Base-by-base conservation (phyloP, 306 rosid genomes). In the Pterocarpus santalinus region DNA sequence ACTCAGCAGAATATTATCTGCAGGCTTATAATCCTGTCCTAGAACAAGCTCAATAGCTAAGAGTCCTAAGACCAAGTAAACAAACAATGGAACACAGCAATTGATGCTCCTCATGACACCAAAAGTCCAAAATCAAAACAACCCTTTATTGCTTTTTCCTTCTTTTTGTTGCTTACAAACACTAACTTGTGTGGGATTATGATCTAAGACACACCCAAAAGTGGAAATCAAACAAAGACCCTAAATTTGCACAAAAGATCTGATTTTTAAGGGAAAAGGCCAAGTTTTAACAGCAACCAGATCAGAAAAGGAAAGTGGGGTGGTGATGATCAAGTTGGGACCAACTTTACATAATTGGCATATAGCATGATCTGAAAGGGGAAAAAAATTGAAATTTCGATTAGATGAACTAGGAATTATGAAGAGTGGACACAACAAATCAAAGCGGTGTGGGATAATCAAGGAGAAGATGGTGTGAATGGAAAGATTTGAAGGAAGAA, bases 1-100 rank as follows among this genome's bases (percentile, higher is more conserved):
- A 77, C 47, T 85, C 58, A 96, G 74, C 85, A 96, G 73, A 30
- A 91, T 77, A 6, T 88, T 82, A 61, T 93, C 98, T 2, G 91
- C 35, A 9, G 99, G 91, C 35, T 86, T 76, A 80, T 88, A 96
- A 78, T 90, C 75, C 4, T 80, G 76, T 3, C 92, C 93, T 53
- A 60, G 72, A 60, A 82, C 79, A 75, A 82, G 53, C 44, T 84
- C 82, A 58, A 84, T 55, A 22, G 84, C 68, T 65, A 80, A 15
- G 61, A 55, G 2, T n/a, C 61, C 32, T n/a, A 55, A 72, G 53
- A 84, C 61, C 84, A 91, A 47, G 53, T 10, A 88, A 71, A 89
- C 8, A 53, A 90, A 60, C 43, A 82, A 57, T 16, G 77, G 80
- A 82, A 82, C 57, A 65, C 22, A 66, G 72, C 79, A 61, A 64